Evolutionary conservation across 768 basidiomycete species (phyloP).

Genomic region (Amanita subjunquillea): DNA sequence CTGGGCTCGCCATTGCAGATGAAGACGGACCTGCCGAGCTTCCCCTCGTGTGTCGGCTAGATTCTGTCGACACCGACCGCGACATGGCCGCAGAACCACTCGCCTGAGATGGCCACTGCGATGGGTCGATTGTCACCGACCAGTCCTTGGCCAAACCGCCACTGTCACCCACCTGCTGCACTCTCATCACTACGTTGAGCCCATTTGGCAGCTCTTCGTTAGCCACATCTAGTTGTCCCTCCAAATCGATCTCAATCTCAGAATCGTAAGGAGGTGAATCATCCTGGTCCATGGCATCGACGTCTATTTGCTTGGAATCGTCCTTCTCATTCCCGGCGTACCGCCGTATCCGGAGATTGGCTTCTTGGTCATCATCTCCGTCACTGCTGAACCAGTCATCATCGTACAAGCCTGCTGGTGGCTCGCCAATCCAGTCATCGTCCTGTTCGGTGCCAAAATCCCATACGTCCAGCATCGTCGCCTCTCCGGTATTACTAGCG

Average conservation of each 20-base stretch:
- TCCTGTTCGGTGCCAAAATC: constrained; percentile 73
- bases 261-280: constrained; percentile 29
- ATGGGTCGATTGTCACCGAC: constrained; percentile 17
- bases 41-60: neutral
- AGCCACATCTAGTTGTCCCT: constrained; percentile 12
- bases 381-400: constrained; percentile 50
- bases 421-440: constrained; percentile 79
- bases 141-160: constrained; percentile 17
- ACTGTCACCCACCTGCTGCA: constrained; percentile 10
- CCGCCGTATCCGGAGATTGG: constrained; percentile 14
- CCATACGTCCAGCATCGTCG: constrained; percentile 83
- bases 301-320: constrained; percentile 42
- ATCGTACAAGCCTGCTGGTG: constrained; percentile 66
- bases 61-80: constrained; percentile 6
- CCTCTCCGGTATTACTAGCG: constrained; percentile 73
- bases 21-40: constrained; percentile 3
- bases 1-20: constrained; percentile 10
- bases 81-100: constrained; percentile 10
- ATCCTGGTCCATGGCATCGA: constrained; percentile 71
- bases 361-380: constrained; percentile 35
- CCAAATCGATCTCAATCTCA: constrained; percentile 22
- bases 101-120: constrained; percentile 17
- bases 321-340: constrained; percentile 32
- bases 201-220: constrained; percentile 5
- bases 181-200: constrained; percentile 10